Base-by-base conservation (phyloP, 78 protist species). In the Dictyostelium capitatum region DNA sequence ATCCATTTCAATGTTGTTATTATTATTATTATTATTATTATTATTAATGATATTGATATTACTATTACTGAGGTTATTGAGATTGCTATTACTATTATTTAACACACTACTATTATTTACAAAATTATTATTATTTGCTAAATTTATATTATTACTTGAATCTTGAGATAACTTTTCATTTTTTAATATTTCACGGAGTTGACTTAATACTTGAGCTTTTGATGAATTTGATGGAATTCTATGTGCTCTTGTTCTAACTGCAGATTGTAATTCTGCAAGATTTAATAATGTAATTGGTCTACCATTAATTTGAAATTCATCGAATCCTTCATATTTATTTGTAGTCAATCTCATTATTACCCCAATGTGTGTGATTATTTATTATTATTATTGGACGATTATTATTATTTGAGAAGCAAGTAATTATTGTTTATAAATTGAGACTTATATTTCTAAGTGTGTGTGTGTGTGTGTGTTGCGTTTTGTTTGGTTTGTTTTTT, bases 241-340 rank as follows among this genome's bases (percentile, higher is more conserved):
- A 30, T 65, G 73, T 10, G 73, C 73, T 30, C 73, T 23, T 30
- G 37, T 65, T 65, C 73, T 65, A 65, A 65, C 73, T 30, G 73
- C 73, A 28, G 73, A 23, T 65, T 65, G 73, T 65, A 65, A 65
- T 10, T 65, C 73, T 65, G 73, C 37, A 30, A 65, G 46, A 30
- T 65, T 65, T 65, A 65, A 65, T 30, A 65, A 30, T n/a, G 73
- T 65, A 4, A 65, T 65, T 65, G 73, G 73, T 30, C 73, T 65
- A 65, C 73, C 73, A 30, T 65, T 65, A 12, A 65, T 65, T 65
- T 65, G 73, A 65, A 65, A 65, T 65, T 65, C 73, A 65, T 65
- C 73, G 73, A 65, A 65, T 65, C 73, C 73, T 30, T 65, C 73
- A 65, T 65, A 65, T 65, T 65, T 65, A 65, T 65, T 65, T 59